Conservation (phyloP, 495 filamentous ascomycete genomes). For the Aspergillus wentii region DNA sequence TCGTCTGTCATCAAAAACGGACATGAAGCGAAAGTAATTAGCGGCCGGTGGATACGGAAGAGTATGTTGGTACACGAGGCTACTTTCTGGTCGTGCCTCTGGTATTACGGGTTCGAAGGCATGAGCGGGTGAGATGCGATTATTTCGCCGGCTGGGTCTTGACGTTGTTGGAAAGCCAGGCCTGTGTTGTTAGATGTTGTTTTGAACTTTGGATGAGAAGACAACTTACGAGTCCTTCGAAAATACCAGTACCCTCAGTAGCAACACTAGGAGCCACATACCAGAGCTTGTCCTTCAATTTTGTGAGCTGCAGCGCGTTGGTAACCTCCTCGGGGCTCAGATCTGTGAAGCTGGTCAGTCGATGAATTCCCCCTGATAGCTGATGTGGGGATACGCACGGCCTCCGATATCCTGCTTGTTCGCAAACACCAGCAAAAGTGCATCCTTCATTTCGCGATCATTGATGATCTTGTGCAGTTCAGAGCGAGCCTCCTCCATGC, state of each 20-base stretch:
- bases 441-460: constrained; percentile 97
- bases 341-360: constrained; percentile 46
- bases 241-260: constrained; percentile 87
- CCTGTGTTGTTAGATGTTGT: constrained; percentile 37
- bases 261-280: constrained; percentile 95
- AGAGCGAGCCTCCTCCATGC: constrained; percentile 83
- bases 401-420: constrained; percentile 94
- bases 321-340: constrained; percentile 85
- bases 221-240: constrained; percentile 77
- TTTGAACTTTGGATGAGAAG: not conserved
- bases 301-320: constrained; percentile 74
- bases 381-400: constrained; percentile 49
- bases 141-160: constrained; percentile 62
- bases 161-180: constrained; percentile 92
- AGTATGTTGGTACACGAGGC: constrained; percentile 40
- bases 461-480: constrained; percentile 95
- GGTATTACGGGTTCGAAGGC: constrained; percentile 15
- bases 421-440: constrained; percentile 87
- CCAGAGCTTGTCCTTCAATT: constrained; percentile 90
- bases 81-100: constrained; percentile 14
- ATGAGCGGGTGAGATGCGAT: constrained; percentile 8
- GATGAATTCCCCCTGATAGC: not conserved
- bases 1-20: constrained; percentile 45
- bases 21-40: constrained; percentile 32
- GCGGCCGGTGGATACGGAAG: constrained; percentile 23